Base-by-base conservation (phyloP, 345 rosid genomes). In the Raphanus raphanistrum region DNA sequence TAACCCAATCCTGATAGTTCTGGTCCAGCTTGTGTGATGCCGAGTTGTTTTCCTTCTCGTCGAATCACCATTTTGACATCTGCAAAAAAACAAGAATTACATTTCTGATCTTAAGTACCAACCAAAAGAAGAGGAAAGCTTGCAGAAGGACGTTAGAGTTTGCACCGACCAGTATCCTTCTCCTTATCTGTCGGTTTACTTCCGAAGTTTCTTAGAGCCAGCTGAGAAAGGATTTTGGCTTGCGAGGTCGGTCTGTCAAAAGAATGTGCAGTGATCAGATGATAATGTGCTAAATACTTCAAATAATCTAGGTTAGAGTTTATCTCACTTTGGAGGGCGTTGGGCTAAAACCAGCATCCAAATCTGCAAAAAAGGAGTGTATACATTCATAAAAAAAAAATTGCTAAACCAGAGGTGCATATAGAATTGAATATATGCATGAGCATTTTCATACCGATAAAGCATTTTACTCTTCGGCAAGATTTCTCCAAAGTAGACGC, bases 271-370 rank as follows among this genome's bases (percentile, higher is more conserved):
- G 52, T 50, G 60, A 28, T 68, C 65, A 61, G 59, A 62, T 57
- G n/a, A 13, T 54, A 73, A 67, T 67, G 70, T 15, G 48, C 13
- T 67, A 33, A 11, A n/a, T 45, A 72, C 2, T 7, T 57, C 7
- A 52, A 5, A 27, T 17, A 61, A 9, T 35, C 43, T 61, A 62
- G 6, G 31, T 36, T 28, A 8, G 35, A 31, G 76, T 9, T 32
- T 66, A 54, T 35, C 77, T 75, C 82, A 87, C 94, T 87, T 91
- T 92, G 33, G 89, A 84, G 50, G 88, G 86, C 13, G 89, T 87
- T 26, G 95, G 95, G 80, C 74, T 86, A 67, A 90, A 92, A 31
- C 95, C 97, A 32, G 88, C 93, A 86, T 92, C 97, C 68, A 88
- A 84, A 15, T 92, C 95, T 90, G 88, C 82, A 79, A 79, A 57